Percentiles rank a stretch among this genome's conserved stretches.
Evolutionary conservation across 2,329 filamentous ascomycete genomes (phyloP).

Genomic region (Verticillium nubilum): DNA sequence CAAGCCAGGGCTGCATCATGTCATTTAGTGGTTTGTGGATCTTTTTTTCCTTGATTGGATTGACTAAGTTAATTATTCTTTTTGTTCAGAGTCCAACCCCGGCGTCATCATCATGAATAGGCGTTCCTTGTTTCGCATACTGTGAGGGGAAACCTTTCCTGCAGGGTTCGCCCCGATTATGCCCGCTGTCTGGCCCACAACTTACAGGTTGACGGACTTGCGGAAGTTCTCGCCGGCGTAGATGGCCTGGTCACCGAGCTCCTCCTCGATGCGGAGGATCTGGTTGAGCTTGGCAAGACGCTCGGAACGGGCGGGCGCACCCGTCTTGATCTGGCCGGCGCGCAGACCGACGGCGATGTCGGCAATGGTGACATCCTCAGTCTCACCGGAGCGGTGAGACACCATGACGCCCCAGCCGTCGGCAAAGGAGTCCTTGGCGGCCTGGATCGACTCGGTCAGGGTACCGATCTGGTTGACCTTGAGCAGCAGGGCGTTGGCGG

Average conservation of each 20-base stretch:
- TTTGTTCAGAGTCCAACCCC: neutral
- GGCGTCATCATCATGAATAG: conserved; percentile 1
- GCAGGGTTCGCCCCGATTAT: neutral
- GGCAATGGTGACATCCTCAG: conserved; percentile 98
- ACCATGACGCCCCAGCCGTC: conserved; percentile 99
- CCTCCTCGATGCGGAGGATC: conserved; percentile 99
- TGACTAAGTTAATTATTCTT: neutral
- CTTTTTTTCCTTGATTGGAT: neutral
- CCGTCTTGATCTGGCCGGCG: conserved; percentile 97
- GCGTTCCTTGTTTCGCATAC: neutral
- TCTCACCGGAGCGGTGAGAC: conserved; percentile 98
- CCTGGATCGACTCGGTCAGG: conserved; percentile 97
- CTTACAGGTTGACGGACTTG: conserved; percentile 80
- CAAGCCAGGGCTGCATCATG: neutral
- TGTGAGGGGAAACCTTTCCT: neutral
- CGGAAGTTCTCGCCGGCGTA: conserved; percentile 94
- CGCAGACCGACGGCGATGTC: conserved; percentile 97
- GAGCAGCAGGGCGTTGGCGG: conserved; percentile 94
- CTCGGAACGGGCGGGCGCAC: conserved; percentile 93
- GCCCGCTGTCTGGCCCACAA: neutral
- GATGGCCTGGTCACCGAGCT: conserved; percentile 86
- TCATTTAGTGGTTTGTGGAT: neutral
- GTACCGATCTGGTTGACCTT: conserved; percentile 99
- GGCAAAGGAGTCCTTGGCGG: conserved; percentile 95
- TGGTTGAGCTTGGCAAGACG: conserved; percentile 99